Evolutionary conservation across 768 basidiomycete genomes (phyloP), one percentile per base, ranked within the genome.

Genomic region (Neoboletus subvelutipes): DNA sequence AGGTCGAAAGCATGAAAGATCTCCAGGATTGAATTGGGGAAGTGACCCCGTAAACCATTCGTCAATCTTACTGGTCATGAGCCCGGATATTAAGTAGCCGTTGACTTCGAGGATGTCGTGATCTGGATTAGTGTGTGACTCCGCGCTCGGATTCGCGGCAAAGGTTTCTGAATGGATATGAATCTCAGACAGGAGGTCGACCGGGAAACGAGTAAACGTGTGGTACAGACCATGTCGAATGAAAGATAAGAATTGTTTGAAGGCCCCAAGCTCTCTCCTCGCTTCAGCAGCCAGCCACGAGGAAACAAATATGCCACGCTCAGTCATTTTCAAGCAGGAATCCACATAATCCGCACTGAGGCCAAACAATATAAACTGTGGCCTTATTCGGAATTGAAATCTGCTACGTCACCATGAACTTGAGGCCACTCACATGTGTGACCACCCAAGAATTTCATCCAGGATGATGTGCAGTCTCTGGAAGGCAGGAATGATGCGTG

Each of bases 51-150:
- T 78, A 70, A 93, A 93, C 88, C 90, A 93, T 61, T 78, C 80
- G 75, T 92, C 90, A 72, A 93, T 82, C 49, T 78, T 73, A 70
- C 87, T 91, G 52, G 77, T 75, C 51, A 80, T 76, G 43, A 93
- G 79, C 47, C 90, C 88, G 42, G 82, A 83, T 63, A 82, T 83
- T 64, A 93, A 77, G 70, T 93, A 93, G 61, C 84, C 82, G 69
- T 90, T 89, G 50, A 89, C 90, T 77, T 91, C 88, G 50, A 92
- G 76, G 58, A 87, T 79, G 70, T 93, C 91, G 67, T 90, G 67
- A 83, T 54, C 83, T 49, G 78, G 75, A 53, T 73, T 71, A 58
- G 74, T 63, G 46, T 74, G 79, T 49, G 75, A 71, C 50, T 90
- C 88, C 58, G 74, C 76, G 46, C 77, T 69, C 36, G 81, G 73